Conservation (phyloP, 2,329 filamentous ascomycete species). For the Penicillium corylophilum region DNA sequence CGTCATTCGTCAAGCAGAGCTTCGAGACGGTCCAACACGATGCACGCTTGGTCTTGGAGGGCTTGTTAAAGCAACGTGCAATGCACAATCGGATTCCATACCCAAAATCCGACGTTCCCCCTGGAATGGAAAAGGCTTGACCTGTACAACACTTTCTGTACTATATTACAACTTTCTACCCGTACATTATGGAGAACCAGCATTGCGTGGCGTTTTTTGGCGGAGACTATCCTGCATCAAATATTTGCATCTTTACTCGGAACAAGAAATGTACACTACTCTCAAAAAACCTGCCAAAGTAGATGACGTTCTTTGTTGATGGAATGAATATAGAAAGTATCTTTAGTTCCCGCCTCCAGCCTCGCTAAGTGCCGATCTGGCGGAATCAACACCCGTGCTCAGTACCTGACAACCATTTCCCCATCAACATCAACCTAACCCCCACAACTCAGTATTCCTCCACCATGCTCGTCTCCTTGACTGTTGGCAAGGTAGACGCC, state of each 20-base stretch:
- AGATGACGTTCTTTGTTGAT: slow-evolving; percentile 1
- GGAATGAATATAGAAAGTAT: slow-evolving; percentile 20
- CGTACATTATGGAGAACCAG: slow-evolving; percentile 10
- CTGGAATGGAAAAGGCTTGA: background rate
- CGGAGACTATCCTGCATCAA: background rate
- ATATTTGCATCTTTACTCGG: slow-evolving; percentile 1
- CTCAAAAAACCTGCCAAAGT: background rate
- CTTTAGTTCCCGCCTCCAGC: slow-evolving; percentile 26
- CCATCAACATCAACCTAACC: slow-evolving; percentile 14
- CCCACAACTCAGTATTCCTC: background rate
- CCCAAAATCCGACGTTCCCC: background rate
- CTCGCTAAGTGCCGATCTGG: slow-evolving; percentile 36
- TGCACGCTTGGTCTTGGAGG: slow-evolving; percentile 8
- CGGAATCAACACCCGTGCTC: slow-evolving; percentile 20
- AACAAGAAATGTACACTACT: background rate
- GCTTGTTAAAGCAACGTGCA: slow-evolving; percentile 10
- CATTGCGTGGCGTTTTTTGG: slow-evolving; percentile 9
- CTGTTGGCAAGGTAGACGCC: slow-evolving; percentile 98
- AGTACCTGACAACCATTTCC: slow-evolving; percentile 9
- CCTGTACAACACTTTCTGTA: slow-evolving; percentile 7
- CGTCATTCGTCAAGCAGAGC: slow-evolving; percentile 17
- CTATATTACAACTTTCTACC: slow-evolving; percentile 5
- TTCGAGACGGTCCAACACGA: slow-evolving; percentile 27
- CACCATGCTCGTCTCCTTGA: slow-evolving; percentile 92
- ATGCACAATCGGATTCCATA: background rate